phyloP scores from a whole-genome alignment of 169 alveolate genomes.

The Plasmodium ovale region DNA sequence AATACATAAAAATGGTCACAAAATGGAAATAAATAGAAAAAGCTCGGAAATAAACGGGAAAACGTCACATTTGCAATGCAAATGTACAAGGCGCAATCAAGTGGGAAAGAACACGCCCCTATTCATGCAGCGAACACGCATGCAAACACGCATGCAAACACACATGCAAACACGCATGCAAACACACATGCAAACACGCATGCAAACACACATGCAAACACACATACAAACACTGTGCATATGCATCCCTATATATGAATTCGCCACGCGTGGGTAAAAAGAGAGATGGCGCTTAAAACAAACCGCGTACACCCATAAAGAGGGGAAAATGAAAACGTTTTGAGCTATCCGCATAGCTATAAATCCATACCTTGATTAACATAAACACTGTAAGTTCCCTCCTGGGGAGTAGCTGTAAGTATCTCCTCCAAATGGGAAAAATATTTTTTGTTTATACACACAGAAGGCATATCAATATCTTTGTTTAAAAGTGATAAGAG shows the following conservation, averaged over 20 bases:
- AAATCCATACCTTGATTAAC: constrained; percentile 31
- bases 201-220: not conserved
- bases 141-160: not conserved
- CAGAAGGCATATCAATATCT: constrained; percentile 52
- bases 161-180: not conserved
- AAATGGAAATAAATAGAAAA: too few species aligned
- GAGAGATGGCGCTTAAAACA: too few species aligned
- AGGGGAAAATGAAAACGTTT: too few species aligned
- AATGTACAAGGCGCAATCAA: too few species aligned
- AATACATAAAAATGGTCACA: not conserved
- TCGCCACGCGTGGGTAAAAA: too few species aligned
- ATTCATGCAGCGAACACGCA: not conserved
- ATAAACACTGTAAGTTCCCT: constrained; percentile 14
- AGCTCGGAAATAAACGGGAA: not conserved
- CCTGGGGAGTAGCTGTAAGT: constrained; percentile 13
- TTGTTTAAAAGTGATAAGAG: constrained; percentile 50
- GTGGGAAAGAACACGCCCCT: too few species aligned
- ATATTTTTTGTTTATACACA: constrained; percentile 24
- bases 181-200: not conserved
- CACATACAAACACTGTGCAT: too few species aligned
- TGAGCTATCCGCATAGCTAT: too few species aligned
- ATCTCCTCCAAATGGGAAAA: constrained; percentile 65
- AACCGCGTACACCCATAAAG: too few species aligned
- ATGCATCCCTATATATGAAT: too few species aligned
- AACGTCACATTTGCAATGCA: not conserved